phyloP scores from a whole-genome alignment of 768 basidiomycete genomes.

The Strobilomyces dryophilus region DNA sequence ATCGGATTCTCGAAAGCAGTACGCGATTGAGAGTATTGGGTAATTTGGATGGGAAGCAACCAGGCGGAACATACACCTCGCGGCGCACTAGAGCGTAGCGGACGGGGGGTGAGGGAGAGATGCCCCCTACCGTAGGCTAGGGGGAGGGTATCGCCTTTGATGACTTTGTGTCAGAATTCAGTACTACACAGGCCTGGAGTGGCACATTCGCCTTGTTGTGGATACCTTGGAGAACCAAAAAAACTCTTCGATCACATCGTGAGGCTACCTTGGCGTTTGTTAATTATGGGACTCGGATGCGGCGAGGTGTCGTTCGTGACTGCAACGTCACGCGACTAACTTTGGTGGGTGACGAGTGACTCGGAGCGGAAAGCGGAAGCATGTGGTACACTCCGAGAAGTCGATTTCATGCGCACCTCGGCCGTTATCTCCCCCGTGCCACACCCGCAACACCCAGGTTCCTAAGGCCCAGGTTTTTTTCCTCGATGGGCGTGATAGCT shows the following conservation, averaged over 20 bases:
- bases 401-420: slow-evolving; percentile 13
- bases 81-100: not conserved
- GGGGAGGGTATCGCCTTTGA: not conserved
- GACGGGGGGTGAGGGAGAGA: not conserved
- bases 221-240: no score
- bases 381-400: slow-evolving; percentile 25
- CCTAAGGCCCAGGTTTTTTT: slow-evolving; percentile 4
- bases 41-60: slow-evolving; percentile 4
- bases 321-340: slow-evolving; percentile 4
- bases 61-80: not conserved
- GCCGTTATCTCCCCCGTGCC: slow-evolving; percentile 23
- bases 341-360: not conserved
- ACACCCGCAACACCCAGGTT: slow-evolving; percentile 4
- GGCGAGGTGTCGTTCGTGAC: not conserved
- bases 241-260: no score
- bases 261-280: no score
- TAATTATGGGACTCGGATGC: not conserved
- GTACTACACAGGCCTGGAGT: no score
- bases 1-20: not conserved
- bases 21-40: not conserved
- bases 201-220: no score
- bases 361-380: slow-evolving; percentile 18
- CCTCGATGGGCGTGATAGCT: slow-evolving; percentile 35
- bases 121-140: not conserved
- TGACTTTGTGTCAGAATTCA: not conserved